Percentiles rank a stretch among this genome's conserved stretches.
Evolutionary conservation across 208 protist species (phyloP).

Genomic region (Angomonas deanei): DNA sequence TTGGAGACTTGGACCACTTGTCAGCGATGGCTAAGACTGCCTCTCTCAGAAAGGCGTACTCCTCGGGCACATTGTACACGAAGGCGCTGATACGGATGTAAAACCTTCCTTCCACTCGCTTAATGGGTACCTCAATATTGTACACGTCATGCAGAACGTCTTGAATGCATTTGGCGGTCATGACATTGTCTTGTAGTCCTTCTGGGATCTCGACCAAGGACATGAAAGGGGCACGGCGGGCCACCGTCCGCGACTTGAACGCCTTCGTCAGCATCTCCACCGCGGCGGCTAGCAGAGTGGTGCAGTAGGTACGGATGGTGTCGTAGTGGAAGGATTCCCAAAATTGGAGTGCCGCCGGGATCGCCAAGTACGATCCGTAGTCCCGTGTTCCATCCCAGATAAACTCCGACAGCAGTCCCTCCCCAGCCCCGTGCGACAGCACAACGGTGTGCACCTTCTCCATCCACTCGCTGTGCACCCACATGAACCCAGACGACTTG

Average conservation of each 20-base stretch:
- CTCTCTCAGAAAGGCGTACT: conserved; percentile 81
- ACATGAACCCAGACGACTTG: conserved; percentile 87
- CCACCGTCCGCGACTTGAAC: conserved; percentile 60
- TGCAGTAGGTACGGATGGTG: conserved; percentile 55
- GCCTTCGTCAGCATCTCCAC: conserved; percentile 60
- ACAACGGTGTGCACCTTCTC: conserved; percentile 64
- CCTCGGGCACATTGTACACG: conserved; percentile 83
- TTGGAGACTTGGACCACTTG: conserved; percentile 31
- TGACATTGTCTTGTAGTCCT: conserved; percentile 44
- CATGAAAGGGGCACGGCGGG: conserved; percentile 76
- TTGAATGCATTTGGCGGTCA: conserved; percentile 77
- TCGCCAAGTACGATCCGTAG: conserved; percentile 76
- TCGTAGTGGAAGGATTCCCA: conserved; percentile 59
- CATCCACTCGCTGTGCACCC: conserved; percentile 37
- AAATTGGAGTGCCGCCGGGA: conserved; percentile 74
- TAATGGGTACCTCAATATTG: conserved; percentile 85
- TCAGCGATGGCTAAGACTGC: conserved; percentile 53
- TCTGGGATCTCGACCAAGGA: conserved; percentile 81
- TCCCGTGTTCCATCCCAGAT: conserved; percentile 89
- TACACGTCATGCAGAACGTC: conserved; percentile 70
- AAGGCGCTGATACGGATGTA: conserved; percentile 86
- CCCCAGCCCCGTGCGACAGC: conserved; percentile 81
- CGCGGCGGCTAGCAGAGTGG: conserved; percentile 35
- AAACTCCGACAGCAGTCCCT: conserved; percentile 85
- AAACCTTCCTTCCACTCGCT: conserved; percentile 66